Conservation (phyloP, 1,139 yeast species). For the Diutina siamensis region DNA sequence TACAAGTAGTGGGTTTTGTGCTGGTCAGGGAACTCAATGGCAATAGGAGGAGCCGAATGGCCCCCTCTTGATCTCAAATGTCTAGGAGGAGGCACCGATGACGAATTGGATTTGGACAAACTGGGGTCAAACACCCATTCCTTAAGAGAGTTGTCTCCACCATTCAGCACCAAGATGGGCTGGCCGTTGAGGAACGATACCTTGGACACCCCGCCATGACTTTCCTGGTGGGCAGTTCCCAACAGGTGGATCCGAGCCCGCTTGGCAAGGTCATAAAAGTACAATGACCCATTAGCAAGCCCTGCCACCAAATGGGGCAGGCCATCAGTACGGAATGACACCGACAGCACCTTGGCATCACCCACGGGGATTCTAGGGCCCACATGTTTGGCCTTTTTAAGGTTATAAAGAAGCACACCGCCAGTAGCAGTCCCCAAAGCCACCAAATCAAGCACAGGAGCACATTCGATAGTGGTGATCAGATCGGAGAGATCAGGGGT, state of each 20-base stretch:
- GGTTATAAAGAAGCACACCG: constrained; percentile 49
- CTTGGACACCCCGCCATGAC: constrained; percentile 70
- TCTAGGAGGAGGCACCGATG: constrained; percentile 82
- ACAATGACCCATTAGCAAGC: constrained; percentile 67
- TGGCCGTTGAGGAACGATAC: constrained; percentile 81
- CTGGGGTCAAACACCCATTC: constrained; percentile 94
- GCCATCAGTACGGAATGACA: constrained; percentile 91
- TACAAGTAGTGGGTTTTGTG: constrained; percentile 72
- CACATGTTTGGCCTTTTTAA: constrained; percentile 52
- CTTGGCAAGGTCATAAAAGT: constrained; percentile 72
- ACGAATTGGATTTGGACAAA: constrained; percentile 50
- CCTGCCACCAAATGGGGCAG: constrained; percentile 76
- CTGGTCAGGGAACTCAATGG: constrained; percentile 67
- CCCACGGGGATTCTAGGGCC: constrained; percentile 35
- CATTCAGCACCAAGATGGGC: constrained; percentile 82
- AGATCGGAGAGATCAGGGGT: constrained; percentile 36
- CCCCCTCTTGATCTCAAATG: constrained; percentile 92
- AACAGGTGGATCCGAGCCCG: constrained; percentile 65
- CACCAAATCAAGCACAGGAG: constrained; percentile 78
- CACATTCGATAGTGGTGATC: constrained; percentile 56
- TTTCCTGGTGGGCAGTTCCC: constrained; percentile 61
- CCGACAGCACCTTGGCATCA: constrained; percentile 42
- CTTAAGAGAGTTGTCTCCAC: constrained; percentile 82
- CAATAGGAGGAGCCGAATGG: constrained; percentile 82
- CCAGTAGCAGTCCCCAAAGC: constrained; percentile 75